These are phyloP conservation scores for Colletotrichum acutatum DNA, from an alignment of 2,329 filamentous ascomycete genomes.

Conservation along the genomic window DNA sequence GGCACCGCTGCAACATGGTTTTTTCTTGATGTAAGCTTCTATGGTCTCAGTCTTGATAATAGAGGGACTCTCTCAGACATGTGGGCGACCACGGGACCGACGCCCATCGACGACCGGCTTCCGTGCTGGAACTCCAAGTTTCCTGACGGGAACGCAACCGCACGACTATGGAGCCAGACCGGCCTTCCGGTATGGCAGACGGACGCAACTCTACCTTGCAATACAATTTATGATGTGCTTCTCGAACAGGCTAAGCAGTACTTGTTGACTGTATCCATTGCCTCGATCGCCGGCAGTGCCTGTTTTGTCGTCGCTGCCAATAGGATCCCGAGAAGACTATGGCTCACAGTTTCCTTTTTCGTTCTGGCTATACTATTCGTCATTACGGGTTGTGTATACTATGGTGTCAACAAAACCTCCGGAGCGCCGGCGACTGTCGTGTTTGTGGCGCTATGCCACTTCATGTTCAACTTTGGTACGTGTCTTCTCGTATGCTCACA, in stretches of 20 bases:
- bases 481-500: neutral
- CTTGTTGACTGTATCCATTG: conserved; percentile 61
- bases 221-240: conserved; percentile 63
- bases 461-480: conserved; percentile 66
- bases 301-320: conserved; percentile 61
- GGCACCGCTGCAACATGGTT: conserved; percentile 64
- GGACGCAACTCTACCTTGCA: conserved; percentile 58
- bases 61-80: conserved; percentile 54
- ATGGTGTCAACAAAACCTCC: conserved; percentile 54
- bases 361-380: conserved; percentile 58
- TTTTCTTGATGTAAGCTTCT: conserved; percentile 65
- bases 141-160: conserved; percentile 53
- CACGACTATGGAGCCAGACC: conserved; percentile 52
- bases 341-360: conserved; percentile 62
- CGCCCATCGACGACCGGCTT: conserved; percentile 49
- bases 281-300: conserved; percentile 60
- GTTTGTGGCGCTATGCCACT: conserved; percentile 63
- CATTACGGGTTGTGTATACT: conserved; percentile 62
- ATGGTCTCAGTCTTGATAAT: conserved; percentile 64
- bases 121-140: conserved; percentile 60
- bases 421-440: conserved; percentile 59
- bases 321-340: conserved; percentile 58
- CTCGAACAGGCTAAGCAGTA: conserved; percentile 65
- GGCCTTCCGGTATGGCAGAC: conserved; percentile 62
- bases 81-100: conserved; percentile 51